Evolutionary conservation across 176 grass and related monocot genomes (phyloP).

Genomic region (Oryza longistaminata): DNA sequence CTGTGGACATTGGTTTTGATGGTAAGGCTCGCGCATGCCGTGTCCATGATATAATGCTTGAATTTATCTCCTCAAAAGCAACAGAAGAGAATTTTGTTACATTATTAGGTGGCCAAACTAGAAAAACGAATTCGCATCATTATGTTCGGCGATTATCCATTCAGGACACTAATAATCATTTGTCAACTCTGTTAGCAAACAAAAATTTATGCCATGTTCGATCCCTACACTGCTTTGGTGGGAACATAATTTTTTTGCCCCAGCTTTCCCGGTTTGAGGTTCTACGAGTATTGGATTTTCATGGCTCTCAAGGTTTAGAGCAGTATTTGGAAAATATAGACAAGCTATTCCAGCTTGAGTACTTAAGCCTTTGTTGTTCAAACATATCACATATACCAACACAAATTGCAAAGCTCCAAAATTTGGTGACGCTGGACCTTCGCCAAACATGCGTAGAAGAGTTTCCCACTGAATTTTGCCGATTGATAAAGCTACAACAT

Average conservation of each 20-base stretch:
- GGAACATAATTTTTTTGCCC: neutral
- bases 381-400: neutral
- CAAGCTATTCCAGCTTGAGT: neutral
- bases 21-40: constrained; percentile 19
- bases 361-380: neutral
- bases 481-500: neutral
- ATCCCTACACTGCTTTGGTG: neutral
- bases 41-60: constrained; percentile 39
- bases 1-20: constrained; percentile 9
- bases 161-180: neutral
- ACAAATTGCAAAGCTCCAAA: neutral
- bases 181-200: neutral
- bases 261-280: neutral
- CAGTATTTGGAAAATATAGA: neutral
- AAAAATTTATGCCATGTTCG: constrained; percentile 1
- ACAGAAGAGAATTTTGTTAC: constrained; percentile 44
- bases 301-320: neutral
- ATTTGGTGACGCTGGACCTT: neutral
- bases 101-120: neutral
- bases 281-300: neutral
- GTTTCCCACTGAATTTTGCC: neutral
- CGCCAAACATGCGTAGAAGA: neutral
- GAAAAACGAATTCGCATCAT: too few species aligned
- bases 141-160: neutral
- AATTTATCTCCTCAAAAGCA: constrained; percentile 19